A percentile compares a stretch with the other conserved stretches of the same genome.
Conservation (phyloP, 176 grass and related monocot species). For the Ampelocalamus luodianensis region DNA sequence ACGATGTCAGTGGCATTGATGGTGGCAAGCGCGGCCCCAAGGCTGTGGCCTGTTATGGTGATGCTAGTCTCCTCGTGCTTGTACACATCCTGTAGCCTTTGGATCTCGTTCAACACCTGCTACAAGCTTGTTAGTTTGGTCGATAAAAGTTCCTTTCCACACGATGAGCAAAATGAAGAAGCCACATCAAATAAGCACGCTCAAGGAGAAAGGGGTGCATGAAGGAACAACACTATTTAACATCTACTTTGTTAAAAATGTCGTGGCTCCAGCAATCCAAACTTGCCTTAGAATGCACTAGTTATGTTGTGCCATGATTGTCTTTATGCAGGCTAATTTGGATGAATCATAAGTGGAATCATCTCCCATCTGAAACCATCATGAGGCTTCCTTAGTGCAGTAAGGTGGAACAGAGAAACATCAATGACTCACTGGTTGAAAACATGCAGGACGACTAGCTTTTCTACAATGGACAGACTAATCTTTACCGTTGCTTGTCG, state of each 20-base stretch:
- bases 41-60: conserved; percentile 90
- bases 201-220: conserved; percentile 6
- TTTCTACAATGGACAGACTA: background rate
- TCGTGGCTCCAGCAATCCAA: background rate
- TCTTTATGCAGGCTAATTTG: conserved; percentile 17
- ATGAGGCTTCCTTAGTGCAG: conserved; percentile 39
- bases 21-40: conserved; percentile 77
- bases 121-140: conserved; percentile 37
- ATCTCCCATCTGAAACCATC: conserved; percentile 26
- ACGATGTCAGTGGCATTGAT: conserved; percentile 74
- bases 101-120: conserved; percentile 77
- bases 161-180: conserved; percentile 2
- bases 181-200: conserved; percentile 13
- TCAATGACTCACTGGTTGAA: background rate
- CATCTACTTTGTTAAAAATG: conserved; percentile 19
- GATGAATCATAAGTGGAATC: background rate
- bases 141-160: background rate
- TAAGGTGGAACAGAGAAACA: conserved; percentile 6
- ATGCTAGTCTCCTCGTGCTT: conserved; percentile 80
- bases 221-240: background rate
- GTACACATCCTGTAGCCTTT: conserved; percentile 63
- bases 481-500: background rate
- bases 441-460: conserved; percentile 7
- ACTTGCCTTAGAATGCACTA: conserved; percentile 29
- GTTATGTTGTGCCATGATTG: conserved; percentile 10